These are phyloP conservation scores for Cryptococcus depauperatus DNA, from an alignment of 1,284 basidiomycete genomes.

Conservation along the genomic window DNA sequence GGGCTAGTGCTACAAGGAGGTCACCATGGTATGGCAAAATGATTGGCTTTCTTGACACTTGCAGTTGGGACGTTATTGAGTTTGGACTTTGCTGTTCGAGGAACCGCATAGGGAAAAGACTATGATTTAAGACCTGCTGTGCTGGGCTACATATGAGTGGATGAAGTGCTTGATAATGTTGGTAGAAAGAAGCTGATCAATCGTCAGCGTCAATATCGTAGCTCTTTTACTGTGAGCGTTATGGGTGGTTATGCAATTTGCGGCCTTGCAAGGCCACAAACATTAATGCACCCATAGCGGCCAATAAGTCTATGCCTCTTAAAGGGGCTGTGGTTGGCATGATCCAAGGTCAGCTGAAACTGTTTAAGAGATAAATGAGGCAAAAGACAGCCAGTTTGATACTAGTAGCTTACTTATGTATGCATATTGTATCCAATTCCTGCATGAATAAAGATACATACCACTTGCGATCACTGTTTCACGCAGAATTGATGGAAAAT, in stretches of 20 bases:
- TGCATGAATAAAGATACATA: too few relatives aligned
- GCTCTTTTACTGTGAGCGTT: conserved; percentile 8
- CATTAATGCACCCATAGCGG: too few relatives aligned
- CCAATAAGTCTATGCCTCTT: too few relatives aligned
- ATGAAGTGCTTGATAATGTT: too few relatives aligned
- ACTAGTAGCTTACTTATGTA: too few relatives aligned
- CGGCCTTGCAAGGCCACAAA: conserved; percentile 9
- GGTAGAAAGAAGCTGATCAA: background rate
- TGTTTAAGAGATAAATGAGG: too few relatives aligned
- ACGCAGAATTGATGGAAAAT: too few relatives aligned
- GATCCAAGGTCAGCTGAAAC: too few relatives aligned
- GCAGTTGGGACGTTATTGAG: conserved; percentile 4
- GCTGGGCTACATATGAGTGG: conserved; percentile 24
- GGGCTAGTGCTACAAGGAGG: conserved; percentile 1
- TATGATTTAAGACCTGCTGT: conserved; percentile 12
- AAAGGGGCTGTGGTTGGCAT: too few relatives aligned
- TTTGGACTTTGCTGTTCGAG: conserved; percentile 16
- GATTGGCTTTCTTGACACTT: conserved; percentile 7
- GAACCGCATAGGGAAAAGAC: conserved; percentile 2
- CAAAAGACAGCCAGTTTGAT: too few relatives aligned
- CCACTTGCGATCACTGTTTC: too few relatives aligned
- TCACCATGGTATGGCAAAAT: conserved; percentile 1
- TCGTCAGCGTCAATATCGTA: conserved; percentile 11
- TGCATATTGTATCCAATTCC: too few relatives aligned
- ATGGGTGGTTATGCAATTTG: conserved; percentile 14